These are phyloP conservation scores for Coemansia sp. DNA, from an alignment of 192 early-diverging fungal species.

Conservation along the genomic window DNA sequence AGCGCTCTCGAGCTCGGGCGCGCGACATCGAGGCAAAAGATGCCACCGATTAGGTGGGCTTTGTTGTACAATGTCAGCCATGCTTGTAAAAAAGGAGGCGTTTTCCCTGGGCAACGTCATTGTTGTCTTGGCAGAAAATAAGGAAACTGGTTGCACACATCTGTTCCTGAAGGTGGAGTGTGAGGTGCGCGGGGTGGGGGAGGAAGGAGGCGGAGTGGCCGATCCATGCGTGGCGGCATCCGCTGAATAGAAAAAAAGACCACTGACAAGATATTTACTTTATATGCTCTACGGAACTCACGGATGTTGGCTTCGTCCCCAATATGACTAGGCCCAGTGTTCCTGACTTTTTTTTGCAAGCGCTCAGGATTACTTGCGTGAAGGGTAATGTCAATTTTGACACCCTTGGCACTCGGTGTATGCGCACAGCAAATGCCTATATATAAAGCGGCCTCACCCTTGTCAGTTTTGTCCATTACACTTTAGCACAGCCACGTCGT, in stretches of 20 bases:
- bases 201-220: not conserved
- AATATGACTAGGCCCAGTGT: not conserved
- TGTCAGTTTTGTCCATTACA: constrained; percentile 1
- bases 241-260: not conserved
- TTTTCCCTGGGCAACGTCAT: not conserved
- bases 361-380: not conserved
- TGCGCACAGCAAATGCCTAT: not conserved
- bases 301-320: not conserved
- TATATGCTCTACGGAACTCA: not conserved
- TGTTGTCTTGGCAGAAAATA: not conserved
- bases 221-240: not conserved
- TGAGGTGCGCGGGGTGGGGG: not conserved
- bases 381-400: not conserved
- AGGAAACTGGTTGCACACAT: not conserved
- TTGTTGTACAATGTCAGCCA: not conserved
- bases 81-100: not conserved
- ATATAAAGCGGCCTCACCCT: not conserved
- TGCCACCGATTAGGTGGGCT: not conserved
- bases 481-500: not conserved
- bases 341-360: not conserved
- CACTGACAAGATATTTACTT: not conserved
- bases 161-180: not conserved
- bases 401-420: not conserved
- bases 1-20: constrained; percentile 23
- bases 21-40: constrained; percentile 20